Conservation (phyloP, 2,329 filamentous ascomycete species). For the Claviceps capensis region DNA sequence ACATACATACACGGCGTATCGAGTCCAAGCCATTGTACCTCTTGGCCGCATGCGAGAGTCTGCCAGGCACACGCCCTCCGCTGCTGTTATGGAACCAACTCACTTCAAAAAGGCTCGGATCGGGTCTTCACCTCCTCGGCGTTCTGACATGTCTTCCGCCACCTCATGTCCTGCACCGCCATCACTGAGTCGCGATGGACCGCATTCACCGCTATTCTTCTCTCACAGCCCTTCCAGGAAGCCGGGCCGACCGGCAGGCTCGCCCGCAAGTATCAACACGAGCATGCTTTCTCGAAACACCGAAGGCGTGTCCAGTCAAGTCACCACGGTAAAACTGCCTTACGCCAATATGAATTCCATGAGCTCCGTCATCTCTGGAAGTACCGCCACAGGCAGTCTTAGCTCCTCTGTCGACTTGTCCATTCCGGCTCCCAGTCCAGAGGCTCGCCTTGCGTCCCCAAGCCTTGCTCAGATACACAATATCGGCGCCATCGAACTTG, state of each 20-base stretch:
- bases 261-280: conserved; percentile 27
- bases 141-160: conserved; percentile 26
- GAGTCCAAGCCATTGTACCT: too few species aligned
- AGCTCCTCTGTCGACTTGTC: conserved; percentile 40
- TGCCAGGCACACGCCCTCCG: conserved; percentile 9
- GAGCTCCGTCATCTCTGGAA: conserved; percentile 33
- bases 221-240: conserved; percentile 28
- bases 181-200: conserved; percentile 18
- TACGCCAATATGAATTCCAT: conserved; percentile 36
- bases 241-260: conserved; percentile 22
- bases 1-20: too few species aligned
- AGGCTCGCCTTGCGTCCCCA: conserved; percentile 31
- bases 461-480: conserved; percentile 38
- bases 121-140: conserved; percentile 31
- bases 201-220: conserved; percentile 40
- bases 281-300: conserved; percentile 34
- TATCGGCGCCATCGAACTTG: conserved; percentile 55
- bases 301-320: conserved; percentile 27
- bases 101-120: conserved; percentile 34
- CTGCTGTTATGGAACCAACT: conserved; percentile 19
- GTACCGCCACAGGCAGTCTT: conserved; percentile 39
- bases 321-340: conserved; percentile 43
- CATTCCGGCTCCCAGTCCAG: conserved; percentile 37
- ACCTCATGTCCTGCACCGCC: conserved; percentile 10
- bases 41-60: conserved; percentile 10